Base-by-base conservation (phyloP, 2,329 filamentous ascomycete species). In the Nemania bipapillata region DNA sequence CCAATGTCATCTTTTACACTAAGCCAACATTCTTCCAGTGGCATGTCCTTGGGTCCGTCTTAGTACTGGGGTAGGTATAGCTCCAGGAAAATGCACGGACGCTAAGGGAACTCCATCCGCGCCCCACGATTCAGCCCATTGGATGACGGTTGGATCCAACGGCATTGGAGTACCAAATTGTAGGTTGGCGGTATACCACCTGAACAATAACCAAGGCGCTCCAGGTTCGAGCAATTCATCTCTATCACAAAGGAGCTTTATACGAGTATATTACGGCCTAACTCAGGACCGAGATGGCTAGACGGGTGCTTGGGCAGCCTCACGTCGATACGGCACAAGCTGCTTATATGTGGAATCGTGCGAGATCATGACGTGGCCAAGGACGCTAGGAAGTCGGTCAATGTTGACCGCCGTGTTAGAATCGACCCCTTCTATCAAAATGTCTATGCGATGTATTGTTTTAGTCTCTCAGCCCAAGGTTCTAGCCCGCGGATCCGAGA, bases 21-120 rank as follows among this genome's bases (percentile, higher is more conserved):
- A 35, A 32, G 24, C 52, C 40, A 62, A 56, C 50, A 30, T 47
- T 57, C 26, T 65, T 61, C 57, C 53, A 59, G 63, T 66, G 49
- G 45, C 66, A 63, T 63, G 57, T 66, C 53, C 54, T 63, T 52
- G 67, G 67, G 63, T 59, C 52, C 37, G 24, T 40, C 37, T 62
- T 40, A 69, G 57, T 30, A 61, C 62, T 28, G 35, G 66, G 52
- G 57, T 58, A 53, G 49, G 54, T 67, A 63, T 58, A 70, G 26
- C 60, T 42, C 59, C 35, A n/a, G 52, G 54, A 64, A 49, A 53
- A 61, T 57, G 58, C 68, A 65, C 60, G 52, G 56, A 50, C 68
- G 20, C 30, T 42, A 59, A 24, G 15, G 30, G 24, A 45, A 28
- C 55, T 54, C 54, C 61, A 63, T 62, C 45, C 26, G 17, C 7